A percentile compares a stretch with the other conserved stretches of the same genome.
phyloP scores from a whole-genome alignment of 768 basidiomycete genomes.

The Kwoniella europaea region DNA sequence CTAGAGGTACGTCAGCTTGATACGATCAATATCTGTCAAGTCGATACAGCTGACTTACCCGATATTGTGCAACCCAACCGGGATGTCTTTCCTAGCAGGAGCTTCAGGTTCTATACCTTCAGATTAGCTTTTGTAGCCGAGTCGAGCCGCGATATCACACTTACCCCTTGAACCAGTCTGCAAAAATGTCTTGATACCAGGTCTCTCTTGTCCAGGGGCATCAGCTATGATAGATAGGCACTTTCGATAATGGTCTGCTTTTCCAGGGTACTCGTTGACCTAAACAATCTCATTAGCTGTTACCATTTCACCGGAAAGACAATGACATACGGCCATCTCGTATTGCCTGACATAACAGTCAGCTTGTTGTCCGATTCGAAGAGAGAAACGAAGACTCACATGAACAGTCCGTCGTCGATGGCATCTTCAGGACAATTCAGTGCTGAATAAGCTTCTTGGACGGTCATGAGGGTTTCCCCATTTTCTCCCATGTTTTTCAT shows the following conservation, averaged over 20 bases:
- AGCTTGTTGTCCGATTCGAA: neutral
- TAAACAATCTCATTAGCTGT: constrained; percentile 3
- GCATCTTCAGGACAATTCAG: constrained; percentile 43
- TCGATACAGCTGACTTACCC: constrained; percentile 33
- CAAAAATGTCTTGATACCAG: constrained; percentile 41
- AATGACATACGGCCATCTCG: constrained; percentile 44
- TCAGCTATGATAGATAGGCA: constrained; percentile 48
- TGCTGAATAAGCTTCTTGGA: constrained; percentile 49
- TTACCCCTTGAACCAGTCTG: constrained; percentile 40
- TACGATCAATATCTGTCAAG: neutral
- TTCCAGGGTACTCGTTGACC: constrained; percentile 47
- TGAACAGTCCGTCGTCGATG: constrained; percentile 49
- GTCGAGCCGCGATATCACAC: constrained; percentile 4
- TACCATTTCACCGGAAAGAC: neutral
- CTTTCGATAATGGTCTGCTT: constrained; percentile 44
- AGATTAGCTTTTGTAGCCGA: neutral
- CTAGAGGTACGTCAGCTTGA: constrained; percentile 32
- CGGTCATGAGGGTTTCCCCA: constrained; percentile 39
- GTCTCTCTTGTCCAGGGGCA: constrained; percentile 41
- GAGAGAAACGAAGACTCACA: constrained; percentile 33
- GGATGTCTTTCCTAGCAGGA: constrained; percentile 45
- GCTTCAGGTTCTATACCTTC: constrained; percentile 26
- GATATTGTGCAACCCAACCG: constrained; percentile 53
- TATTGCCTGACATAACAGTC: constrained; percentile 40
- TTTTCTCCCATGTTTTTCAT: constrained; percentile 37